A percentile compares a stretch with the other conserved stretches of the same genome.
These are phyloP conservation scores for Hypoxylon fuscum DNA, from an alignment of 495 filamentous ascomycete species.

Conservation along the genomic window DNA sequence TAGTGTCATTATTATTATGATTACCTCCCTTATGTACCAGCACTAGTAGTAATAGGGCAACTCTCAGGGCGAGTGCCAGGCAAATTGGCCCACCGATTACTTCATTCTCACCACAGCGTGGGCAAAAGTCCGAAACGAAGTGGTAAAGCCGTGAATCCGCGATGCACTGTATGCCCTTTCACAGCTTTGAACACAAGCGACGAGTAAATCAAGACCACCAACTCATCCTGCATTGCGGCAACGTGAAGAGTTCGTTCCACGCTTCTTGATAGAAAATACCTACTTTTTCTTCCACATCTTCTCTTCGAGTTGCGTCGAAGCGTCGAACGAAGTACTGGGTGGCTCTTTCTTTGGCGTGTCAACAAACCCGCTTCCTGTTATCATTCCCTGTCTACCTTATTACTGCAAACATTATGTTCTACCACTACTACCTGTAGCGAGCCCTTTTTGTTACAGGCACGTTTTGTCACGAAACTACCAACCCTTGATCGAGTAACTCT, in stretches of 20 bases:
- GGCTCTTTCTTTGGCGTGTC: too few species aligned
- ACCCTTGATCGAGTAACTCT: slow-evolving; percentile 4
- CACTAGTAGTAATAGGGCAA: slow-evolving; percentile 26
- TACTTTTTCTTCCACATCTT: slow-evolving; percentile 11
- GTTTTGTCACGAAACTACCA: slow-evolving; percentile 16
- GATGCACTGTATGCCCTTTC: slow-evolving; percentile 15
- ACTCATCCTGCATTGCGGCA: slow-evolving; percentile 37
- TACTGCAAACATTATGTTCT: not conserved
- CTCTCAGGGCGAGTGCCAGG: slow-evolving; percentile 23
- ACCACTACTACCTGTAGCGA: slow-evolving; percentile 8
- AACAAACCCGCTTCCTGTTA: too few species aligned
- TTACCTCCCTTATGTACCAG: not conserved
- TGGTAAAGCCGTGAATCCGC: slow-evolving; percentile 34
- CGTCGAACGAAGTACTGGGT: slow-evolving; percentile 3
- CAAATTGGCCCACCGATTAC: slow-evolving; percentile 39
- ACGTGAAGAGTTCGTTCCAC: slow-evolving; percentile 34
- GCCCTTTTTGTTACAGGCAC: slow-evolving; percentile 13
- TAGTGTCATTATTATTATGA: not conserved
- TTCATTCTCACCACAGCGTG: slow-evolving; percentile 41
- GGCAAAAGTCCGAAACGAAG: slow-evolving; percentile 36
- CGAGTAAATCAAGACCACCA: slow-evolving; percentile 24
- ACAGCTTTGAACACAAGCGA: slow-evolving; percentile 33
- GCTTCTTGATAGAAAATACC: too few species aligned
- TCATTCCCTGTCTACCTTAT: too few species aligned
- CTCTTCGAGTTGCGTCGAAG: slow-evolving; percentile 5